phyloP scores from a whole-genome alignment of 192 early-diverging fungal species.

The Coemansia sp. region DNA sequence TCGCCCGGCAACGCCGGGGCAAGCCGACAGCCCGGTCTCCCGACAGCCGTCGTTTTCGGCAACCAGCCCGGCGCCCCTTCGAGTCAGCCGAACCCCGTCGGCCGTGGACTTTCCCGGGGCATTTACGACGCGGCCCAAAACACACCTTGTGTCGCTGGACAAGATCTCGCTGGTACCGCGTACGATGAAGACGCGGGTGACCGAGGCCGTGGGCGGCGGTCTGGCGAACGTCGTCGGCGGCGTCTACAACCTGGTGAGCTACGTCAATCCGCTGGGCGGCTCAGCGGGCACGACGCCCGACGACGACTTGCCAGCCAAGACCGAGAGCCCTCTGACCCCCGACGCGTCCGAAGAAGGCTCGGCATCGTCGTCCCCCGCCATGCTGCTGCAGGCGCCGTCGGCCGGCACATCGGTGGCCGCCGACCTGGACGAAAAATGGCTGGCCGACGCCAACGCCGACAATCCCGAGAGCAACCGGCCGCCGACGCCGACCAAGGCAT shows the following conservation, averaged over 20 bases:
- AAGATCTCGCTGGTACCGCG: constrained; percentile 12
- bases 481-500: constrained; percentile 48
- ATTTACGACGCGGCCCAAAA: constrained; percentile 34
- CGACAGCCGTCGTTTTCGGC: background rate
- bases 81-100: constrained; percentile 31
- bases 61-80: background rate
- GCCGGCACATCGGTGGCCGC: constrained; percentile 48
- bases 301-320: too few species aligned
- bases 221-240: constrained; percentile 44
- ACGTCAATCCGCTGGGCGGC: constrained; percentile 41
- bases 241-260: constrained; percentile 44
- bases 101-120: constrained; percentile 44
- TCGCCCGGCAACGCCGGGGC: background rate
- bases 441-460: constrained; percentile 52
- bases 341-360: background rate
- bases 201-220: constrained; percentile 44
- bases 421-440: constrained; percentile 45
- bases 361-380: constrained; percentile 6
- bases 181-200: constrained; percentile 30
- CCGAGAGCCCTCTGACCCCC: background rate
- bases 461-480: constrained; percentile 53
- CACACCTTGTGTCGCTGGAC: constrained; percentile 2
- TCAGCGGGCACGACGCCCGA: too few species aligned
- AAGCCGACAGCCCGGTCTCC: background rate
- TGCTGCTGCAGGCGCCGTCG: constrained; percentile 35